Evolutionary conservation across 495 filamentous ascomycete genomes (phyloP), one percentile per base, ranked within the genome.

Genomic region (Hyaloscypha bicolor): DNA sequence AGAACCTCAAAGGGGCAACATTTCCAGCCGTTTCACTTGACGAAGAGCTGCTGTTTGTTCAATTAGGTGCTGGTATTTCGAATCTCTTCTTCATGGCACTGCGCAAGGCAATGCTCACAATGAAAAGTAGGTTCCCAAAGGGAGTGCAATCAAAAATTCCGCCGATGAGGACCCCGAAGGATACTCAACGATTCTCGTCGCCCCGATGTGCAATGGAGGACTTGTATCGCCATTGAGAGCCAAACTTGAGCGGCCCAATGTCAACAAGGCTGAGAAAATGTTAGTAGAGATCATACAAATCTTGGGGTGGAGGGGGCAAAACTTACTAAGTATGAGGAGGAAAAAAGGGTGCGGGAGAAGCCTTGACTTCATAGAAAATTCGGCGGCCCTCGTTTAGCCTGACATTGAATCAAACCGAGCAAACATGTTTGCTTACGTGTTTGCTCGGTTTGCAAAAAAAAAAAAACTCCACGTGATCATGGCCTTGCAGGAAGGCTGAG

Each of bases 141-240:
- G 74, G 70, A 72, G 67, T 48, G 72, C 83, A 81, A 88, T 80
- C 86, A 88, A 89, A 89, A 87, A 88, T 89, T 89, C 73, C 86
- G 84, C 84, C 82, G 82, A 80, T 83, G 81, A 87, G 83, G 85
- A 84, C 84, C 84, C 87, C 87, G 85, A 86, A 89, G 79, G 82
- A 85, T 83, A 84, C 83, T 88, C 83, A 85, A 86, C 83, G 76
- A 77, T 82, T 79, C 81, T 83, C 78, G 86, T 80, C 85, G 78
- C 87, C 88, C 81, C 87, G 87, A 71, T 90, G 88, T 91, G 88
- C 86, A 88, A 91, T 91, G 87, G 84, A 90, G 87, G 87, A 79
- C 85, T 87, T 82, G 82, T 82, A 76, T 76, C 78, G 71, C 60
- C 29, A 58, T 35, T 22, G 31, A 42, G 25, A 30, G 6, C 30